Evolutionary conservation across 2,329 filamentous ascomycete species (phyloP).

Genomic region (Trichoderma brevicompactum): DNA sequence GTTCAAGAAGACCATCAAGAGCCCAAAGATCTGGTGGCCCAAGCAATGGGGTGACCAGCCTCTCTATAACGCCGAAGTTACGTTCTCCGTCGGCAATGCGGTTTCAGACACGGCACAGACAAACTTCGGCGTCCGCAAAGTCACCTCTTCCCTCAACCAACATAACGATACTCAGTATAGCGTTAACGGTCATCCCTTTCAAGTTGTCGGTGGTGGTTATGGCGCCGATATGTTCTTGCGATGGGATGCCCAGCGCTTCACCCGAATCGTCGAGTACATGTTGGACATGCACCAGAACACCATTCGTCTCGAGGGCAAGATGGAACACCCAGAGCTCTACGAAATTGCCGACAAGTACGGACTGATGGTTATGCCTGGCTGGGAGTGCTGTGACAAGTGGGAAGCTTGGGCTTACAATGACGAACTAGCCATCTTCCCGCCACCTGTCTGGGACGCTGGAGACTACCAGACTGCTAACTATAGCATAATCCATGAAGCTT

Average conservation of each 20-base stretch:
- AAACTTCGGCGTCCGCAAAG: constrained; percentile 40
- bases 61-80: constrained; percentile 48
- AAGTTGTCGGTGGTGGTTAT: constrained; percentile 65
- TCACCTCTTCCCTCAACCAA: constrained; percentile 55
- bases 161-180: constrained; percentile 60
- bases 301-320: constrained; percentile 66
- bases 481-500: constrained; percentile 63
- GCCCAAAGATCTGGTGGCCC: constrained; percentile 65
- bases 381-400: constrained; percentile 73
- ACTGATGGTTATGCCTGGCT: constrained; percentile 65
- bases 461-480: constrained; percentile 61
- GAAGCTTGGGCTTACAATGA: constrained; percentile 66
- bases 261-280: constrained; percentile 55
- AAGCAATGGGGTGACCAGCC: constrained; percentile 62
- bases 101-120: constrained; percentile 39
- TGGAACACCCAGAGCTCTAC: constrained; percentile 66
- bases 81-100: constrained; percentile 38
- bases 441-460: constrained; percentile 50
- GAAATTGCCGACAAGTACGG: constrained; percentile 62
- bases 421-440: constrained; percentile 48
- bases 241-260: constrained; percentile 55
- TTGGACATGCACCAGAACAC: constrained; percentile 67
- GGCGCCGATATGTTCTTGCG: constrained; percentile 65
- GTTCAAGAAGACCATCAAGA: constrained; percentile 41
- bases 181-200: constrained; percentile 62